Evolutionary conservation across 1,139 yeast genomes (phyloP).

Genomic region (Arxiozyma heterogenica): DNA sequence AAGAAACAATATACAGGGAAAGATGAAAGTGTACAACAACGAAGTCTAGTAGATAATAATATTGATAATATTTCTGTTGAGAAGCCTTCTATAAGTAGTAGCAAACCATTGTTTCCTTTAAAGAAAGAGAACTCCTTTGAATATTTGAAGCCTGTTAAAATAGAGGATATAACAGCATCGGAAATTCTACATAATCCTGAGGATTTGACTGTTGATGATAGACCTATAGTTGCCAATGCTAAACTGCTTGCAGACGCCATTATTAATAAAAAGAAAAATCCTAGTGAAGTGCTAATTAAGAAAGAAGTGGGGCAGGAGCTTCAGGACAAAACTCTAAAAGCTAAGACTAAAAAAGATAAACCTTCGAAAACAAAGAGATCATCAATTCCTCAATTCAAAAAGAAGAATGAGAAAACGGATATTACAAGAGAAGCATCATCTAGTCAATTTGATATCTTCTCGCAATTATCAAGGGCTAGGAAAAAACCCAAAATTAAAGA

Average conservation of each 20-base stretch:
- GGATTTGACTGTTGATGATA: constrained; percentile 21
- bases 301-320: neutral
- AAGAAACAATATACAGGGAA: neutral
- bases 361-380: neutral
- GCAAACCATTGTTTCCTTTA: neutral
- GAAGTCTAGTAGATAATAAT: no score
- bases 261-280: neutral
- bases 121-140: constrained; percentile 1
- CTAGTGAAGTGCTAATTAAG: neutral
- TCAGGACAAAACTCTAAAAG: neutral
- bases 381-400: neutral
- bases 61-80: neutral
- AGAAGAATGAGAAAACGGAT: constrained; percentile 4
- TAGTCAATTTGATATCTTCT: constrained; percentile 26
- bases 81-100: neutral
- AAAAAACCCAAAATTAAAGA: constrained; percentile 22
- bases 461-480: constrained; percentile 26
- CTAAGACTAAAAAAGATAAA: neutral
- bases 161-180: constrained; percentile 26
- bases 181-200: constrained; percentile 27
- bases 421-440: constrained; percentile 19
- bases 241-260: constrained; percentile 26
- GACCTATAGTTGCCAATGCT: constrained; percentile 28
- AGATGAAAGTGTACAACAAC: neutral
- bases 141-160: constrained; percentile 1